Evolutionary conservation across 2,329 filamentous ascomycete species (phyloP).

Genomic region (Mollisia scopiformis): DNA sequence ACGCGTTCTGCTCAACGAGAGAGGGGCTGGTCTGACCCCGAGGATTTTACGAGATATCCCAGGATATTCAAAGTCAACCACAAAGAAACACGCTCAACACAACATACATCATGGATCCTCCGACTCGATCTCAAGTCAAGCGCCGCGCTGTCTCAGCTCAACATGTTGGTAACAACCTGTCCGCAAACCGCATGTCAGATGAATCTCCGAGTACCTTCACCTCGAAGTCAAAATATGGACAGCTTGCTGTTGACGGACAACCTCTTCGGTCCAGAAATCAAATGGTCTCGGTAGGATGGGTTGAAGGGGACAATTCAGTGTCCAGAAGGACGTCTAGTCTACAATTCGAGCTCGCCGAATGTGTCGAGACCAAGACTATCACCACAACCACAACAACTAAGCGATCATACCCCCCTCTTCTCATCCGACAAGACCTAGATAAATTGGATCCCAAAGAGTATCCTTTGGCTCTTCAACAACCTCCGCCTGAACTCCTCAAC

Average conservation of each 20-base stretch:
- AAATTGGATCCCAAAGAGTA: slow-evolving; percentile 87
- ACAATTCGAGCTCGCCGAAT: slow-evolving; percentile 62
- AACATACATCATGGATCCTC: slow-evolving; percentile 30
- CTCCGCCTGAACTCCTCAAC: slow-evolving; percentile 75
- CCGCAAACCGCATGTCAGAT: slow-evolving; percentile 24
- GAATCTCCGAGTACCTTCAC: slow-evolving; percentile 32
- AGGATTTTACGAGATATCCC: slow-evolving; percentile 10
- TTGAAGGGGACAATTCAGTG: slow-evolving; percentile 30
- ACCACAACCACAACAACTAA: slow-evolving; percentile 93
- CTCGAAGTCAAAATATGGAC: slow-evolving; percentile 27
- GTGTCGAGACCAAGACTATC: slow-evolving; percentile 71
- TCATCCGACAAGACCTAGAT: slow-evolving; percentile 65
- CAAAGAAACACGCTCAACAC: neutral
- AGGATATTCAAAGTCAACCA: slow-evolving; percentile 4
- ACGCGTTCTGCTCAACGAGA: slow-evolving; percentile 29
- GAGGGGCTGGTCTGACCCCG: slow-evolving; percentile 26
- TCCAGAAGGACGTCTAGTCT: slow-evolving; percentile 32
- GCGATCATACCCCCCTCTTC: slow-evolving; percentile 80
- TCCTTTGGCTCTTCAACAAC: slow-evolving; percentile 81
- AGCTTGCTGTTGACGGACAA: slow-evolving; percentile 23
- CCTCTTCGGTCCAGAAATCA: slow-evolving; percentile 27
- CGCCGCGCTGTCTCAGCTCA: slow-evolving; percentile 25
- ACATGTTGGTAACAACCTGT: slow-evolving; percentile 8
- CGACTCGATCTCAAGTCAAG: slow-evolving; percentile 25
- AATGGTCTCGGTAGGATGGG: slow-evolving; percentile 33